Evolutionary conservation across 306 rosid species (phyloP).

Genomic region (Macrotyloma uniflorum): DNA sequence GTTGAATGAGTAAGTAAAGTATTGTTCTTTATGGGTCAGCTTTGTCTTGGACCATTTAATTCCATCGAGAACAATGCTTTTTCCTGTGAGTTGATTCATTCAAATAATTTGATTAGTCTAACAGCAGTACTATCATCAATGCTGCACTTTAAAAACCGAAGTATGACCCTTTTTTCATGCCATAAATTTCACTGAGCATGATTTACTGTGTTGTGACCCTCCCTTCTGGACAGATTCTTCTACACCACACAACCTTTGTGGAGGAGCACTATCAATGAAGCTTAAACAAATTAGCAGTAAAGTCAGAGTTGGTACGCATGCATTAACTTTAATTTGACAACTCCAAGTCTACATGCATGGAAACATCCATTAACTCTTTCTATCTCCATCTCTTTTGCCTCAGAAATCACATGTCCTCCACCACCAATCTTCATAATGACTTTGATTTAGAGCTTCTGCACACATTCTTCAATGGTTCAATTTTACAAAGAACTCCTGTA

Average conservation of each 20-base stretch:
- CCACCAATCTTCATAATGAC: slow-evolving; percentile 10
- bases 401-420: slow-evolving; percentile 19
- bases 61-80: slow-evolving; percentile 1
- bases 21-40: not conserved
- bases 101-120: slow-evolving; percentile 20
- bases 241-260: slow-evolving; percentile 15
- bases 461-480: not conserved
- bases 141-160: slow-evolving; percentile 40
- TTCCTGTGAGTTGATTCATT: slow-evolving; percentile 27
- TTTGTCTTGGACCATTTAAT: slow-evolving; percentile 32
- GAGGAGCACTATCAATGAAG: not conserved
- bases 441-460: no score
- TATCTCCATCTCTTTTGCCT: not conserved
- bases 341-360: not conserved
- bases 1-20: slow-evolving; percentile 2
- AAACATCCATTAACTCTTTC: not conserved
- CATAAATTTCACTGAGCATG: slow-evolving; percentile 23
- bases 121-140: slow-evolving; percentile 4
- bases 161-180: not conserved
- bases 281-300: not conserved
- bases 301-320: not conserved
- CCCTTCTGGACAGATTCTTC: not conserved
- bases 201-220: slow-evolving; percentile 27
- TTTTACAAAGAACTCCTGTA: no score
- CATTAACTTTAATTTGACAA: slow-evolving; percentile 11